These are phyloP conservation scores for Rubia tinctorum DNA, from an alignment of 305 asterid species.

Conservation along the genomic window DNA sequence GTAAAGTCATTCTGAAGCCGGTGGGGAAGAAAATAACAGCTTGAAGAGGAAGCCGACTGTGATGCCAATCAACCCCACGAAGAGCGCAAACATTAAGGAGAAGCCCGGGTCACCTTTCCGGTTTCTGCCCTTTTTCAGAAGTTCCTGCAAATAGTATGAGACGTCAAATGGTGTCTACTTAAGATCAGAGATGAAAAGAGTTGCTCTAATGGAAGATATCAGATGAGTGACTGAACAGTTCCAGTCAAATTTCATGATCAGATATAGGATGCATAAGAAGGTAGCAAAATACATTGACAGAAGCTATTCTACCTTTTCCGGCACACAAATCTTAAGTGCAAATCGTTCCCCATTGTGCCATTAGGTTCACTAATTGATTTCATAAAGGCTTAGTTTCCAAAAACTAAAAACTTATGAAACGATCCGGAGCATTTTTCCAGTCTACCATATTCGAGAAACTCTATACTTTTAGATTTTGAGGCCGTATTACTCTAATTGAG, in stretches of 20 bases:
- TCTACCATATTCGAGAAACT: not conserved
- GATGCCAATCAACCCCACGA: conserved; percentile 64
- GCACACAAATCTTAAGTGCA: too few species aligned
- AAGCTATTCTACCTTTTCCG: not conserved
- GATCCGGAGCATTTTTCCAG: not conserved
- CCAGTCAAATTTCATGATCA: too few species aligned
- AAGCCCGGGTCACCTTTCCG: conserved; percentile 37
- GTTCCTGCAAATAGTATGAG: conserved; percentile 39
- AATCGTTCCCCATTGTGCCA: too few species aligned
- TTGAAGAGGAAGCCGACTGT: conserved; percentile 55
- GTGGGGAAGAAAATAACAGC: conserved; percentile 42
- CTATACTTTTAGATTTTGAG: not conserved
- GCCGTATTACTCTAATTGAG: not conserved
- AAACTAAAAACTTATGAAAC: too few species aligned
- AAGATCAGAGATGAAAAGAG: not conserved
- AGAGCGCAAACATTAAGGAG: conserved; percentile 47
- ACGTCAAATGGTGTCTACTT: not conserved
- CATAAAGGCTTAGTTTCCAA: too few species aligned
- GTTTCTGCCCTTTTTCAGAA: conserved; percentile 44
- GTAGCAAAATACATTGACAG: not conserved
- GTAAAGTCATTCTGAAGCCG: conserved; percentile 29
- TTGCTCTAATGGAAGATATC: not conserved
- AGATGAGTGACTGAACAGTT: too few species aligned
- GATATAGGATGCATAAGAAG: not conserved
- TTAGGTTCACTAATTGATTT: too few species aligned